Evolutionary conservation across 345 rosid species (phyloP), one percentile per base, ranked within the genome.

Genomic region (Toxicodendron radicans): DNA sequence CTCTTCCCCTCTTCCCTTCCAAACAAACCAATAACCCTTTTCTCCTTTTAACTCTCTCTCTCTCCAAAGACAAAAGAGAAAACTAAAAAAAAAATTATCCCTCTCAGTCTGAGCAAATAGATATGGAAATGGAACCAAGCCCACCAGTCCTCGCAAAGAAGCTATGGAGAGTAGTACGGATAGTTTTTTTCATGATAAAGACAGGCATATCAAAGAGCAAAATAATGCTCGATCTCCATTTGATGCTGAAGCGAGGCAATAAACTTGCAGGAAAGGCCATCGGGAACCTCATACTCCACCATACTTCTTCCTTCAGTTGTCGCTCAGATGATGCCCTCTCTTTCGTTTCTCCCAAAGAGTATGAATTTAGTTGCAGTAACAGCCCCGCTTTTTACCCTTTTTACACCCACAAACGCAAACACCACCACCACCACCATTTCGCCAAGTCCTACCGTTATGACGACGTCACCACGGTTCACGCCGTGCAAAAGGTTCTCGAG

Each of bases 281-380:
- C 56, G 78, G 81, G 48, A 80, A 79, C 78, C 89, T 89, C 80
- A 32, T 79, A 45, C 57, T 76, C 70, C 81, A 79, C 72, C 84
- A 86, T 58, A 82, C 87, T 83, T 78, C 89, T 7, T 73, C 85
- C 56, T 81, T 92, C 85, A 82, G 91, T 18, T 94, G 98, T 82
- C 90, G 89, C 17, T 88, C 97, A 17, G 72, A 73, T 63, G 91
- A 90, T 67, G 78, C 91, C 66, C 76, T 88, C 24, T 84, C 92
- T 35, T 90, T 88, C 85, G 32, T 90, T 5, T 87, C 91, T 32
- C 91, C 94, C 0, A 75, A 83, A 0, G 97, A 92, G 54, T 92
- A 92, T 73, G 99, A 95, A 83, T 95, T 95, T 82, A 91, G 97
- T 86, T 95, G 99, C 85, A 95, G 97, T 85, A 92, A 92, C 83